Percentiles rank a stretch among this genome's conserved stretches.
phyloP scores from a whole-genome alignment of 805 yeast genomes.

The Candida takata region DNA sequence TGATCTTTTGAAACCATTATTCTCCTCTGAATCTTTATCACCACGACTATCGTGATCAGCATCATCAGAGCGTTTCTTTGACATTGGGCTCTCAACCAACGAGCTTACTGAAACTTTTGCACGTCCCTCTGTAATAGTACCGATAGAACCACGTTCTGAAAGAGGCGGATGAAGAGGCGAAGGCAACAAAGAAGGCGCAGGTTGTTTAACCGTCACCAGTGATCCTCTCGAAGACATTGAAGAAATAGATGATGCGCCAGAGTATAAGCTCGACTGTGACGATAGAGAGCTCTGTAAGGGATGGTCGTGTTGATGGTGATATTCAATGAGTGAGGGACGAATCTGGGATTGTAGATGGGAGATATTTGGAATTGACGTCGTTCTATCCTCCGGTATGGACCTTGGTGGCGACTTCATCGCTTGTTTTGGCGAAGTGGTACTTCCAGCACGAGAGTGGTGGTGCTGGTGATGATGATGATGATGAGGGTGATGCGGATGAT shows the following conservation, averaged over 20 bases:
- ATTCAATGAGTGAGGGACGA: slow-evolving; percentile 21
- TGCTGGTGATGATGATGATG: neutral
- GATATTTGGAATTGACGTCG: slow-evolving; percentile 13
- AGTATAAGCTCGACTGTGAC: slow-evolving; percentile 19
- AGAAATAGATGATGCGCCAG: slow-evolving; percentile 20
- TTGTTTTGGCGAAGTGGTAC: too few relatives aligned
- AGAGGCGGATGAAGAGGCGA: too few relatives aligned
- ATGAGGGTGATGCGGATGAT: too few relatives aligned
- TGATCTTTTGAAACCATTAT: too few relatives aligned
- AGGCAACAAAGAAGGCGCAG: too few relatives aligned
- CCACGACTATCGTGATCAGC: too few relatives aligned
- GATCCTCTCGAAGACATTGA: slow-evolving; percentile 21
- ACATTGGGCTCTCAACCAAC: slow-evolving; percentile 13
- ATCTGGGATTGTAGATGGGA: slow-evolving; percentile 15
- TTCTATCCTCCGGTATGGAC: slow-evolving; percentile 16
- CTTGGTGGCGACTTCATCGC: slow-evolving; percentile 12
- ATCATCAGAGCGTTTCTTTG: neutral
- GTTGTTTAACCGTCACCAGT: slow-evolving; percentile 1
- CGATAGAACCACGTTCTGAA: neutral
- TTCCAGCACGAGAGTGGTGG: too few relatives aligned
- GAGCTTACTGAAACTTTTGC: slow-evolving; percentile 18
- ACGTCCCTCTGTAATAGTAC: neutral
- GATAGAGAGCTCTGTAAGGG: slow-evolving; percentile 13
- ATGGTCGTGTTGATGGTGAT: slow-evolving; percentile 7
- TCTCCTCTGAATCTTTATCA: too few relatives aligned